Base-by-base conservation (phyloP, 768 basidiomycete genomes). In the Trametes meyenii region DNA sequence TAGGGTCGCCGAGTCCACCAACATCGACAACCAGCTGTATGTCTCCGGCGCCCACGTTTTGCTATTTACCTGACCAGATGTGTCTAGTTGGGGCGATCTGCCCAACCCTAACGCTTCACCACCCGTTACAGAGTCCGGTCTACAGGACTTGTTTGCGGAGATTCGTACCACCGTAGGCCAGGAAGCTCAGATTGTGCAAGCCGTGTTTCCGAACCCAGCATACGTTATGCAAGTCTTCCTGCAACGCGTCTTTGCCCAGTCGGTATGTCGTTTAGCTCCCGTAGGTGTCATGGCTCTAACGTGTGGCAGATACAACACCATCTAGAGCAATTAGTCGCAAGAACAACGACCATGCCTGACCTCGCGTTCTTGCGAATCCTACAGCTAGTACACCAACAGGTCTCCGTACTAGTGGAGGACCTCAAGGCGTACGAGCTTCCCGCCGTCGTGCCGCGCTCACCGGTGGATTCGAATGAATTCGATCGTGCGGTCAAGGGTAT, bases 181-280 rank as follows among this genome's bases (percentile, higher is more conserved):
- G 58, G 97, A 99, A 75, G 90, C 93, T 0, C 94, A 98, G 71
- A 99, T 99, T 54, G 96, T 99, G 29, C 96, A 97, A 73, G 96
- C 95, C 3, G 97, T 99, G 13, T 99, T 99, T 73, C 97, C 97
- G 0, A 94, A 96, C 67, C 96, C 97, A 10, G 85, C 90, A 17
- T 85, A 93, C 16, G 97, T 99, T 3, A 96, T 98, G 94, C 94
- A 97, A 73, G 96, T 98, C 16, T 98, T 99, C 75, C 73, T 99
- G 43, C 97, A 98, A 70, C 83, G 97, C 36, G 94, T 99, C 0
- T 99, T 99, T 75, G 96, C 96, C 2, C 97, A 98, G 79, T 93
- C 94, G 49, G 95, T 96, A 74, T 66, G 91, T 77, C 2, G 40
- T 58, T 56, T 43, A 44, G 39, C 11, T 33, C 21, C 23, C 3